Base-by-base conservation (phyloP, 768 basidiomycete genomes). In the Termitomyces sp. region DNA sequence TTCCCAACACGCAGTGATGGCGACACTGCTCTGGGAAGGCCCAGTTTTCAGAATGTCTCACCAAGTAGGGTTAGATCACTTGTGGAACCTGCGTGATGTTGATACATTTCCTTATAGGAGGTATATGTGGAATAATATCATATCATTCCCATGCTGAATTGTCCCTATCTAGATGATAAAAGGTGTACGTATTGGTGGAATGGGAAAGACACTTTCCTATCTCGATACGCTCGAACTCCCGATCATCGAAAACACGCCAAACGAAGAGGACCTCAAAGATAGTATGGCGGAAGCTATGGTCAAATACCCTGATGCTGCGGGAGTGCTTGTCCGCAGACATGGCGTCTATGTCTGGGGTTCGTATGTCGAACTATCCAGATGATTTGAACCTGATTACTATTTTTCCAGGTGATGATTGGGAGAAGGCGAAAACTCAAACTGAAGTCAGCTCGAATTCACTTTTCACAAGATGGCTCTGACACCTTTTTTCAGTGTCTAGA, bases 201-300 rank as follows among this genome's bases (percentile, higher is more conserved):
- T 77, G n/a, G 90, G 88, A 1, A 68, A 72, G n/a, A 80, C 90
- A 0, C 66, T 93, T 58, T 86, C 88, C 1, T 94, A 92, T 69
- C 81, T 92, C 51, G 90, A 95, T 69, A 93, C 89, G 4, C 78
- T 94, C 9, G 84, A 82, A 50, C 74, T 95, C 2, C 93, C 92
- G 0, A 93, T 95, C 64, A 95, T 94, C 57, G 87, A 91, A 61
- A 95, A 94, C 64, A 95, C 93, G 1, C 92, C 92, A 5, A 78
- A 89, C 56, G 93, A 95, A 67, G 92, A 93, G 67, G 92, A 93
- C 66, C 73, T 95, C 55, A 88, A 85, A 57, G 90, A 90, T 41
- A 87, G 89, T 58, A 93, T 95, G 91, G 90, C 84, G 0, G 83
- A 82, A 35, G 91, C 91, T 2, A 93, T 94, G 89, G 68, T 71